These are phyloP conservation scores for Hyphopichia homilentoma DNA, from an alignment of 805 yeast species.

Conservation along the genomic window DNA sequence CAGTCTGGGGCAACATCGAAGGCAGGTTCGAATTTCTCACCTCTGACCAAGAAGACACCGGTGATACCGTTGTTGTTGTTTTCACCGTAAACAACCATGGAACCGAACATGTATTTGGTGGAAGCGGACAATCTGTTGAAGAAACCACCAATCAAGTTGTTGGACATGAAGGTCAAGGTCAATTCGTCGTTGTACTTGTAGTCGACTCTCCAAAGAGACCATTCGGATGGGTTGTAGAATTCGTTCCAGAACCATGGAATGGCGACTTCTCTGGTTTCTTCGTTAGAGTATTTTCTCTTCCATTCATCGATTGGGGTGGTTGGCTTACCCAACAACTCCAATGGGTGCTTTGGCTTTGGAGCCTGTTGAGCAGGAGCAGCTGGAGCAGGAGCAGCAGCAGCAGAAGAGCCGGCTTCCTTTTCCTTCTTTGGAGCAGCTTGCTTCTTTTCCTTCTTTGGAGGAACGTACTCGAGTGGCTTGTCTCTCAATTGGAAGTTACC, in stretches of 20 bases:
- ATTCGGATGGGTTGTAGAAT: constrained; percentile 86
- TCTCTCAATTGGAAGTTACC: constrained; percentile 56
- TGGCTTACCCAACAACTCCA: constrained; percentile 75
- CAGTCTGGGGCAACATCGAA: constrained; percentile 99
- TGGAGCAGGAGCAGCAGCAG: constrained; percentile 29
- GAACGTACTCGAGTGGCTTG: constrained; percentile 61
- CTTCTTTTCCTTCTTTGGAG: constrained; percentile 75
- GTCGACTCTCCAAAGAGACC: constrained; percentile 92
- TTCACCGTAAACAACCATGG: constrained; percentile 94
- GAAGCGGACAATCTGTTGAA: constrained; percentile 92
- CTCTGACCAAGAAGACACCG: constrained; percentile 94
- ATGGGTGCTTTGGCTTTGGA: constrained; percentile 89
- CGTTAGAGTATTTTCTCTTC: constrained; percentile 96
- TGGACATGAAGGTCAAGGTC: constrained; percentile 96
- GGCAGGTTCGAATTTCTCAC: constrained; percentile 87
- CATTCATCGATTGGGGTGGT: constrained; percentile 78
- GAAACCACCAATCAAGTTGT: constrained; percentile 97
- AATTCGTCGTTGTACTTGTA: constrained; percentile 98
- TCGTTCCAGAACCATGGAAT: constrained; percentile 97
- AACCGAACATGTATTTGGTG: constrained; percentile 90
- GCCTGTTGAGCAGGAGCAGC: constrained; percentile 44
- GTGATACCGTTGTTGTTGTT: constrained; percentile 97
- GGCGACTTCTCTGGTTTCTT: constrained; percentile 91
- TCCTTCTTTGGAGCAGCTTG: constrained; percentile 34
- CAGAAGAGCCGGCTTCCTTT: constrained; percentile 17